Evolutionary conservation across 441 rosid species (phyloP), one percentile per base, ranked within the genome.

Genomic region (Pelargonium citronellum): DNA sequence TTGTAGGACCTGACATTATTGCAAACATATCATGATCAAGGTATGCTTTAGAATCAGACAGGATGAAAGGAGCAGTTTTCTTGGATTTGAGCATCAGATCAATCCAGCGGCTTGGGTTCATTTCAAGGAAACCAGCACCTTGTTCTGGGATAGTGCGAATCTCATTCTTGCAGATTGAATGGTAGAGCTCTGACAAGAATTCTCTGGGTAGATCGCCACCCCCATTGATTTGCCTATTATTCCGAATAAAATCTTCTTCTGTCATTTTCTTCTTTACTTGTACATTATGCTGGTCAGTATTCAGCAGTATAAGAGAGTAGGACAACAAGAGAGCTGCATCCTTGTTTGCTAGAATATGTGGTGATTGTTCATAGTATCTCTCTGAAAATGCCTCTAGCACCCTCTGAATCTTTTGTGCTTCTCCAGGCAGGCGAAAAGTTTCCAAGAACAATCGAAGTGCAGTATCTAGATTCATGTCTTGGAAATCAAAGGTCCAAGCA

Each of bases 251-350:
- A 79, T 90, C 99, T 39, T 87, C 97, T 78, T 92, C 97, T 3
- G 98, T 87, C 99, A 95, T 95, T 82, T 91, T 95, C 79, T 88
- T 95, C 87, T 87, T 95, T 63, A 92, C 97, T 80, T 95, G 98
- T 43, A 78, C 79, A 79, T 95, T 92, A 78, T 95, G 99, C 71
- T 86, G 99, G 79, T 95, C 98, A 10, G 97, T 91, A 78, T 95
- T 95, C 27, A 95, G 98, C 86, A 95, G 0, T 71, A 95, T 95
- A 74, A 95, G 82, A 20, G 99, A 92, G 75, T 92, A 95, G n/a
- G 98, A 91, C 81, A 92, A 77, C 80, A 88, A 37, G 71, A 95
- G 88, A 74, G 97, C 93, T 77, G 98, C 97, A 82, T 95, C 99
- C 77, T 84, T 92, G 79, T 95, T 79, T 67, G 79, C 86, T 17